Evolutionary conservation across 768 basidiomycete species (phyloP).

Genomic region (Lentinula raphanica): DNA sequence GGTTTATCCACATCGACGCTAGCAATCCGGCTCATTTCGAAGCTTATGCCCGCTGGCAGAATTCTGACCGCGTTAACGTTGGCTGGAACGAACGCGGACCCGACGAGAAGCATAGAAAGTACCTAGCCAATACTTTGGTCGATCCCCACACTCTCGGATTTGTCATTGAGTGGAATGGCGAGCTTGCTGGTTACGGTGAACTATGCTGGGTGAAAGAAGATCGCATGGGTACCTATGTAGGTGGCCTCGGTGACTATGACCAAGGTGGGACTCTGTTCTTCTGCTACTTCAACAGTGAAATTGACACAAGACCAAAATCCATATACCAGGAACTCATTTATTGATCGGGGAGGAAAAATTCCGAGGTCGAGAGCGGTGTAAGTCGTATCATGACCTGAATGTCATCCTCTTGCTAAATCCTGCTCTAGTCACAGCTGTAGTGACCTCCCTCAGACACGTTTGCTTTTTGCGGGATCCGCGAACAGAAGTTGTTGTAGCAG

Average conservation of each 20-base stretch:
- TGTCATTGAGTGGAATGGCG: slow-evolving; percentile 45
- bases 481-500: slow-evolving; percentile 35
- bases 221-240: slow-evolving; percentile 19
- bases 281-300: slow-evolving; percentile 18
- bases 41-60: slow-evolving; percentile 46
- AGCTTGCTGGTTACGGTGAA: slow-evolving; percentile 40
- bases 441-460: slow-evolving; percentile 35
- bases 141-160: slow-evolving; percentile 35
- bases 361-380: slow-evolving; percentile 36
- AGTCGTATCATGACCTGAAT: slow-evolving; percentile 13
- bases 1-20: slow-evolving; percentile 29
- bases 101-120: slow-evolving; percentile 38
- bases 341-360: slow-evolving; percentile 44
- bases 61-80: slow-evolving; percentile 37
- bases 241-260: slow-evolving; percentile 10
- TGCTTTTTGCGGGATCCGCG: slow-evolving; percentile 39
- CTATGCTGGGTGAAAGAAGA: slow-evolving; percentile 42
- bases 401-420: neutral
- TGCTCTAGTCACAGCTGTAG: slow-evolving; percentile 23
- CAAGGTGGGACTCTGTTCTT: slow-evolving; percentile 13
- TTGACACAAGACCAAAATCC: slow-evolving; percentile 16
- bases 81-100: slow-evolving; percentile 43
- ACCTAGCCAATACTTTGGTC: slow-evolving; percentile 27
- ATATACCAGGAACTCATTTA: slow-evolving; percentile 34
- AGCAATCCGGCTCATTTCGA: slow-evolving; percentile 32